phyloP scores from a whole-genome alignment of 345 rosid genomes.

The Eucalyptus marginata region DNA sequence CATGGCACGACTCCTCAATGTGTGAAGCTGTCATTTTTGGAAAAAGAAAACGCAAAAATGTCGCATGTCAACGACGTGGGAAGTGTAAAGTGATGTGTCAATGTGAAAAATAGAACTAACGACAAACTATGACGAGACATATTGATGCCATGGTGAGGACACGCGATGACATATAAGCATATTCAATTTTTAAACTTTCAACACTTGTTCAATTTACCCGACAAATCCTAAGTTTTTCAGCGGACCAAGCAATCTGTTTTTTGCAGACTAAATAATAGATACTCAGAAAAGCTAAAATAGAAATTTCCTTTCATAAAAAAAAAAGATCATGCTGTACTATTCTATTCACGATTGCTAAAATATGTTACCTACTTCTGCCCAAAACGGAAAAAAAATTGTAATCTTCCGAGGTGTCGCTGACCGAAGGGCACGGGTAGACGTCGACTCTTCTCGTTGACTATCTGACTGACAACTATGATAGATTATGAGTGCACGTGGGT shows the following conservation, averaged over 20 bases:
- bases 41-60: background rate
- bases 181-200: background rate
- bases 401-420: background rate
- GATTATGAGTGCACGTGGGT: background rate
- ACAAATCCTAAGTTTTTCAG: background rate
- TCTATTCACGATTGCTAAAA: background rate
- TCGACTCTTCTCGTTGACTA: background rate
- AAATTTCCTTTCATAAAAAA: background rate
- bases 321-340: background rate
- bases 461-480: background rate
- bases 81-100: background rate
- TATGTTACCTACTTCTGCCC: background rate
- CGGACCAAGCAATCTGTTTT: background rate
- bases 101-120: background rate
- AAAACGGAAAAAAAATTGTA: background rate
- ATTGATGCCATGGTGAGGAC: background rate
- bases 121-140: background rate
- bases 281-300: background rate
- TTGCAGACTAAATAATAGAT: background rate
- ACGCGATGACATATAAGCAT: background rate
- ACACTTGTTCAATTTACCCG: background rate
- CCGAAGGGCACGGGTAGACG: background rate
- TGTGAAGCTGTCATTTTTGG: background rate
- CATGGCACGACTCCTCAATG: background rate
- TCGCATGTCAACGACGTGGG: rapidly evolving